Evolutionary conservation across 2,329 filamentous ascomycete species (phyloP).

Genomic region (Aspergillus sclerotialis): DNA sequence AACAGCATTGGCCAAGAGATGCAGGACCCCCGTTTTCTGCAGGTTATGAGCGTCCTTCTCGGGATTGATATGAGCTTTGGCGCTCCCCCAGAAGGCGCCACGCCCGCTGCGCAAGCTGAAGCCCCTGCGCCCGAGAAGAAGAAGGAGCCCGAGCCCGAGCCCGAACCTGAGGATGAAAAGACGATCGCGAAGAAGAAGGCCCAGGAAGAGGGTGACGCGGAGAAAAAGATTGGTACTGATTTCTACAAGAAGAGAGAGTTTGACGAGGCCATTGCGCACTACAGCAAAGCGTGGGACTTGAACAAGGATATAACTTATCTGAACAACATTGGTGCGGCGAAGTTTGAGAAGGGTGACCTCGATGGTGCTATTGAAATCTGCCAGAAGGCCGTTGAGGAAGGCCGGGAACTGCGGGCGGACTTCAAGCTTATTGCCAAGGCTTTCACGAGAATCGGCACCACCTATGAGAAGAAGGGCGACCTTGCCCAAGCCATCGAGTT

Average conservation of each 20-base stretch:
- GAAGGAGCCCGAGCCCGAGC: conserved; percentile 55
- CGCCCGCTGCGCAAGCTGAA: conserved; percentile 46
- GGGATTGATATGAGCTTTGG: conserved; percentile 84
- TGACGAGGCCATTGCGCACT: conserved; percentile 89
- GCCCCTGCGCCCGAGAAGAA: conserved; percentile 45
- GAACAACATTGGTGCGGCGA: conserved; percentile 89
- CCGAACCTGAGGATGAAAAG: conserved; percentile 72
- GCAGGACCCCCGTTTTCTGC: conserved; percentile 82
- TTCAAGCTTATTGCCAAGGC: conserved; percentile 97
- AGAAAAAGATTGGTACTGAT: conserved; percentile 90
- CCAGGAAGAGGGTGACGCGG: conserved; percentile 85
- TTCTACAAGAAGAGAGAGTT: conserved; percentile 99
- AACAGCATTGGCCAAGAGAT: conserved; percentile 72
- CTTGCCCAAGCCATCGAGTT: conserved; percentile 72
- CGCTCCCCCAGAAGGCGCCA: conserved; percentile 42
- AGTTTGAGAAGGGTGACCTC: conserved; percentile 95
- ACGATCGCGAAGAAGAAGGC: conserved; percentile 76
- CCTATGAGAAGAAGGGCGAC: conserved; percentile 86
- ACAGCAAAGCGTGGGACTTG: conserved; percentile 87
- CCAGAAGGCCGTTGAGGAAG: conserved; percentile 81
- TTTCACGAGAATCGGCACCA: conserved; percentile 90
- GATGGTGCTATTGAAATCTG: conserved; percentile 80
- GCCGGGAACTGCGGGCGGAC: conserved; percentile 81
- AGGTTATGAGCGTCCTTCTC: conserved; percentile 88
- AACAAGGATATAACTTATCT: conserved; percentile 97